Base-by-base conservation (phyloP, 2,329 filamentous ascomycete genomes). In the Sarocladium brachiariae region DNA sequence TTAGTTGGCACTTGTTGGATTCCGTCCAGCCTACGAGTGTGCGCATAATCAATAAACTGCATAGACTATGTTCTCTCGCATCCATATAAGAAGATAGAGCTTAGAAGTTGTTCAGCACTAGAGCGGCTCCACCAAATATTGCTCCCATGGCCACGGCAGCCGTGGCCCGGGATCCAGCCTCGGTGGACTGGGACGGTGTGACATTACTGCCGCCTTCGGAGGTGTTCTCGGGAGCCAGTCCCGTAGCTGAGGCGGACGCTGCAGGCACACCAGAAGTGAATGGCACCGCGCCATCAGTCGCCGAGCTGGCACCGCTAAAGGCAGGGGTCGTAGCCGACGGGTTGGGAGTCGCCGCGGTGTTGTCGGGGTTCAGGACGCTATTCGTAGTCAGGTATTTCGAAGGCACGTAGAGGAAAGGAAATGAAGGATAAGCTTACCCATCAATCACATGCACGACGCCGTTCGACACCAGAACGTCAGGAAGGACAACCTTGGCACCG, bases 221-320 rank as follows among this genome's bases (percentile, higher is more conserved):
- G 19, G 18, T 49, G 30, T 23, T 7, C 18, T 21, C 45, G 30
- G 45, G 45, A 27, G 30, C 18, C 13, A 60, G 51, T 4, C 54
- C 54, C 2, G 58, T 58, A 16, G 54, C 56, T 21, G 50, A 43
- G 23, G 33, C 50, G 0, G 59, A 56, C 18, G 48, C 49, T 27
- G 43, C 21, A 10, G 57, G 54, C 31, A 81, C 65, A 24, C 73
- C 75, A 18, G 71, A 75, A 1, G 81, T 84, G 62, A 79, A 83
- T 0, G 81, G 78, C 4, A 71, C 61, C 13, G 65, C 61, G 6
- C 67, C 67, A 6, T 66, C 67, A 8, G 69, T 69, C 23, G 63
- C 76, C 7, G 72, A 69, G 23, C 68, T 71, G 1, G 78, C 81
- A 39, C 72, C 74, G 9, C 66, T 66, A 67, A 77, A 85, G 1